Percentiles rank a stretch among this genome's conserved stretches.
phyloP scores from a whole-genome alignment of 2,329 filamentous ascomycete species.

The Sclerotinia sclerotiorum region DNA sequence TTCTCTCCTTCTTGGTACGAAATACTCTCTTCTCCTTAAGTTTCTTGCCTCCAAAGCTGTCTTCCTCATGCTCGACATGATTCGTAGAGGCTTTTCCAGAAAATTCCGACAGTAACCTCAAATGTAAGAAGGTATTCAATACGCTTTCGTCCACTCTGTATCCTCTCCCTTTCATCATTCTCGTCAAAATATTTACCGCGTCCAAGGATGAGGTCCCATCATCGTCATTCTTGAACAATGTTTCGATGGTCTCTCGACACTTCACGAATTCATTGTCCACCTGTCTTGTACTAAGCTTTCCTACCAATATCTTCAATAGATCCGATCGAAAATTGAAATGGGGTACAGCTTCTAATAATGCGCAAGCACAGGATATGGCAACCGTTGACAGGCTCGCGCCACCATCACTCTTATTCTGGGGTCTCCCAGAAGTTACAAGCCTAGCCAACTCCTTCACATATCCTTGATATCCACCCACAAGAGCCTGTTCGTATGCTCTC shows the following conservation, averaged over 20 bases:
- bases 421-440: slow-evolving; percentile 59
- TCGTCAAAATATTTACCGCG: slow-evolving; percentile 77
- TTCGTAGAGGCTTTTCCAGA: slow-evolving; percentile 79
- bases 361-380: slow-evolving; percentile 83
- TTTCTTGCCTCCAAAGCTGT: slow-evolving; percentile 52
- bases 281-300: slow-evolving; percentile 72
- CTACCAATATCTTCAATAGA: slow-evolving; percentile 80
- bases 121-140: slow-evolving; percentile 85
- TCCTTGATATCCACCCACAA: slow-evolving; percentile 79
- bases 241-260: slow-evolving; percentile 76
- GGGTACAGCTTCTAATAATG: slow-evolving; percentile 74
- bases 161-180: slow-evolving; percentile 86
- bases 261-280: slow-evolving; percentile 75
- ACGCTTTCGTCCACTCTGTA: slow-evolving; percentile 83
- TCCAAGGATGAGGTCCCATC: slow-evolving; percentile 88
- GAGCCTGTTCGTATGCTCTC: slow-evolving; percentile 80
- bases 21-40: slow-evolving; percentile 77
- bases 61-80: slow-evolving; percentile 61
- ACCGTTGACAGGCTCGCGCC: slow-evolving; percentile 63
- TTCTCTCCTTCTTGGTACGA: slow-evolving; percentile 83
- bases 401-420: slow-evolving; percentile 41
- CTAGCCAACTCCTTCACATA: slow-evolving; percentile 76
- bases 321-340: slow-evolving; percentile 97
- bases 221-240: slow-evolving; percentile 81
- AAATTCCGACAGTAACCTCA: slow-evolving; percentile 87